Evolutionary conservation across 2,329 filamentous ascomycete species (phyloP), one percentile per base, ranked within the genome.

Genomic region (Saccharata proteae): DNA sequence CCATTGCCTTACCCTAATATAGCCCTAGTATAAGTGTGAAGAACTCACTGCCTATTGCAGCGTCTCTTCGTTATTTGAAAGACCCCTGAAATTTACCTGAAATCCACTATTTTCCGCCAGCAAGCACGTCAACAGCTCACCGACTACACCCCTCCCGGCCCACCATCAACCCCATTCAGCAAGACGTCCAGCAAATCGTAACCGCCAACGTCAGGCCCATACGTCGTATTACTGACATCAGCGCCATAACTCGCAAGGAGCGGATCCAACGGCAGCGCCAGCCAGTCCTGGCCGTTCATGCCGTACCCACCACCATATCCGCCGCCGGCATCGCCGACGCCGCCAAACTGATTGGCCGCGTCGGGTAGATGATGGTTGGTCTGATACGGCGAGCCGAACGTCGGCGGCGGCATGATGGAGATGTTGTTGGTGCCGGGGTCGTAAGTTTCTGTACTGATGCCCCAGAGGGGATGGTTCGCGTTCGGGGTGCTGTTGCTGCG

Each of bases 201-300:
- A 2, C 61, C 40, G 59, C 77, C 57, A 65, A 80, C 50, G 74
- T 84, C 71, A n/a, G 71, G 71, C 0, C 72, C 72, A 51, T 65
- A 67, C 25, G 62, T 60, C 17, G 62, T 66, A 44, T 62, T 57
- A 13, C 65, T 71, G 14, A 74, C 70, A 32, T 73, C 69, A 1
- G 68, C 63, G 9, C 67, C 68, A 39, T 66, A 65, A 43, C 70
- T 65, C 39, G 65, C 64, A 32, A 74, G 62, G 37, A 76, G 62
- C 25, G 70, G 68, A 46, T 76, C 70, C 3, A 77, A 56, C 2
- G 71, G 70, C n/a, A 76, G 47, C 0, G 71, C 66, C 30, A 76
- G 59, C 72, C 72, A 77, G 47, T 75, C 71, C 23, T 66, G 63
- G 35, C 52, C 48, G 26, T 16, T 16, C 7, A 7, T n/a, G 9